A percentile compares a stretch with the other conserved stretches of the same genome.
Conservation (phyloP, 2,329 filamentous ascomycete genomes). For the Aspergillus ochraceoroseus region DNA sequence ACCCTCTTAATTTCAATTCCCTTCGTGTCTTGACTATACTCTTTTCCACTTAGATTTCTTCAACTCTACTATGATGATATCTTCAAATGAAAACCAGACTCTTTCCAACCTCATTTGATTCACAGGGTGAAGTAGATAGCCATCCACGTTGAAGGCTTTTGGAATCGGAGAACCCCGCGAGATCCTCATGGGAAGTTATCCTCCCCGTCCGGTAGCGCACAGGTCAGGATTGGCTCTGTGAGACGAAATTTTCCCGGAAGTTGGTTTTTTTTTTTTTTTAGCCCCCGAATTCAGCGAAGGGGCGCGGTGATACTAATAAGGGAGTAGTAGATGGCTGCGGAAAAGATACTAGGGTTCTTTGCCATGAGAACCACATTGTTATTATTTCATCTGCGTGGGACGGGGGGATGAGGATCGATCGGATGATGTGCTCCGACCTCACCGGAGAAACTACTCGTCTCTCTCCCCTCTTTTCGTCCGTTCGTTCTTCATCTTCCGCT, state of each 20-base stretch:
- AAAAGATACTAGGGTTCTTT: no score
- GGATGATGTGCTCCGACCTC: background rate
- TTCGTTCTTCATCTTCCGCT: slow-evolving; percentile 1
- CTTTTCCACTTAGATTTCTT: background rate
- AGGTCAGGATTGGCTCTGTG: slow-evolving; percentile 5
- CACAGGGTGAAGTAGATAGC: no score
- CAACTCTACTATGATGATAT: background rate
- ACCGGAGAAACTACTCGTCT: slow-evolving; percentile 4
- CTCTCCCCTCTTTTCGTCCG: slow-evolving; percentile 2
- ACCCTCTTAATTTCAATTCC: slow-evolving; percentile 3
- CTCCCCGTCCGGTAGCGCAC: no score
- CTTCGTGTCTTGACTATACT: background rate
- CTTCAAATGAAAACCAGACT: no score
- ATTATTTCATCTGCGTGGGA: background rate
- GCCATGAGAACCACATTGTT: background rate
- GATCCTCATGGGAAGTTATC: no score
- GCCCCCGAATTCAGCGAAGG: slow-evolving; percentile 2
- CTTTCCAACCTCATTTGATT: background rate
- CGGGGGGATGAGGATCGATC: background rate
- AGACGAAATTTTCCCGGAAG: slow-evolving; percentile 5
- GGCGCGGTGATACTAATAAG: no score
- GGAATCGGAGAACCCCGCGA: no score
- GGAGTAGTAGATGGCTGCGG: no score
- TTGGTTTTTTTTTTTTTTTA: slow-evolving; percentile 1
- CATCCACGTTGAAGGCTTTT: no score